phyloP scores from a whole-genome alignment of 225 moss, liverwort and hornwort genomes.

The Marchantia polymorpha region DNA sequence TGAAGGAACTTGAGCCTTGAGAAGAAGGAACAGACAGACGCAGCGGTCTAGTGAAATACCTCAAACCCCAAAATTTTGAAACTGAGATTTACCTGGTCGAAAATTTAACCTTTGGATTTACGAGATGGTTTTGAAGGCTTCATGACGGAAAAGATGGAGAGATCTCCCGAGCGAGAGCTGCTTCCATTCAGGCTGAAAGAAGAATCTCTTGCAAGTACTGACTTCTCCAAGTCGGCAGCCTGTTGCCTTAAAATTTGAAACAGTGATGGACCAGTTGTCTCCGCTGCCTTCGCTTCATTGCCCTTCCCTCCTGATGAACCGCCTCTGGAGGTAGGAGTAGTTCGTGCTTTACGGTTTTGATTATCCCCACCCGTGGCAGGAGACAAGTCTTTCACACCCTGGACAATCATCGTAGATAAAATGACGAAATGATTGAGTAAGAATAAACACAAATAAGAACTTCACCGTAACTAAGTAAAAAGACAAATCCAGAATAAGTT shows the following conservation, averaged over 20 bases:
- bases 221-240: slow-evolving; percentile 66
- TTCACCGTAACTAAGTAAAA: neutral
- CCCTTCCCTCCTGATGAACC: neutral
- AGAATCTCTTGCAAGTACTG: slow-evolving; percentile 33
- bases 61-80: too few relatives aligned
- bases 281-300: slow-evolving; percentile 28
- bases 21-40: too few relatives aligned
- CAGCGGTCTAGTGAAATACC: too few relatives aligned
- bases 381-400: slow-evolving; percentile 20
- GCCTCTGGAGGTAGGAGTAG: neutral
- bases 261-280: slow-evolving; percentile 58
- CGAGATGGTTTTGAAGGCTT: slow-evolving; percentile 28
- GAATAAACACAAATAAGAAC: neutral
- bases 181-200: slow-evolving; percentile 46
- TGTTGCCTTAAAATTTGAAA: slow-evolving; percentile 84
- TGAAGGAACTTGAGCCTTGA: too few relatives aligned
- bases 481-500: neutral
- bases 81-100: neutral
- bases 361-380: neutral
- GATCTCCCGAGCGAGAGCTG: slow-evolving; percentile 53
- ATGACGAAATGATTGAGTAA: neutral
- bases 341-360: neutral
- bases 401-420: neutral
- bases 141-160: slow-evolving; percentile 71
- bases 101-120: slow-evolving; percentile 21